Conservation (phyloP, 768 basidiomycete genomes). For the Kwoniella bestiolae region DNA sequence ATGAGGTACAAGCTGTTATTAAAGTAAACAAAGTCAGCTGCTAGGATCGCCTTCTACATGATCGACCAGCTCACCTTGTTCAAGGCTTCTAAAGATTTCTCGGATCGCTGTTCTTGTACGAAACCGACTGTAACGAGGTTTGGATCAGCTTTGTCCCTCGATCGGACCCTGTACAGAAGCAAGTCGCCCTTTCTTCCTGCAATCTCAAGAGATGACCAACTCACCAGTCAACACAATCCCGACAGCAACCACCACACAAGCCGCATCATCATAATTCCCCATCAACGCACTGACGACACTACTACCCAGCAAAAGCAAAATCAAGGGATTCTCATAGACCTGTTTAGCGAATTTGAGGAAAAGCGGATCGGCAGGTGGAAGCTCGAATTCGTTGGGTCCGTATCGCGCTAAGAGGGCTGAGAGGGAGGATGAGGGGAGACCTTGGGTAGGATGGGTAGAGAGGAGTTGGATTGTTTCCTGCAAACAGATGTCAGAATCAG, state of each 20-base stretch:
- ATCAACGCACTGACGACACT: slow-evolving; percentile 85
- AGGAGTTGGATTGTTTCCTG: slow-evolving; percentile 78
- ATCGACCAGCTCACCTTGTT: slow-evolving; percentile 65
- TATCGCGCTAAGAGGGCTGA: slow-evolving; percentile 68
- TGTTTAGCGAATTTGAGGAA: slow-evolving; percentile 89
- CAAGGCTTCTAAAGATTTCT: slow-evolving; percentile 89
- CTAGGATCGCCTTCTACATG: background rate
- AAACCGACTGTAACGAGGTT: slow-evolving; percentile 72
- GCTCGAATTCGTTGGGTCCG: slow-evolving; percentile 94
- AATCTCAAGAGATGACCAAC: too few relatives aligned
- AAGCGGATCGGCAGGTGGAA: slow-evolving; percentile 76
- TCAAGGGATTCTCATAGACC: slow-evolving; percentile 92
- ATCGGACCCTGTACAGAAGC: background rate
- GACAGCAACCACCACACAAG: slow-evolving; percentile 90
- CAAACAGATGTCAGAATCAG: background rate
- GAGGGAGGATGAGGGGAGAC: slow-evolving; percentile 69
- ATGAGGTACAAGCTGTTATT: slow-evolving; percentile 88
- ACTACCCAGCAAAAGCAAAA: slow-evolving; percentile 85
- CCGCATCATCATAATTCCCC: slow-evolving; percentile 94
- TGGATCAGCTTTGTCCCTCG: background rate
- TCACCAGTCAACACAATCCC: slow-evolving; percentile 89
- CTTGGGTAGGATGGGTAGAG: slow-evolving; percentile 67
- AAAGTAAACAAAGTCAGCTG: slow-evolving; percentile 17
- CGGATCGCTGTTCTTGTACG: slow-evolving; percentile 91
- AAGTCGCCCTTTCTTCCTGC: too few relatives aligned